Evolutionary conservation across 768 basidiomycete genomes (phyloP), one percentile per base, ranked within the genome.

Genomic region (Dentipellis fragilis): DNA sequence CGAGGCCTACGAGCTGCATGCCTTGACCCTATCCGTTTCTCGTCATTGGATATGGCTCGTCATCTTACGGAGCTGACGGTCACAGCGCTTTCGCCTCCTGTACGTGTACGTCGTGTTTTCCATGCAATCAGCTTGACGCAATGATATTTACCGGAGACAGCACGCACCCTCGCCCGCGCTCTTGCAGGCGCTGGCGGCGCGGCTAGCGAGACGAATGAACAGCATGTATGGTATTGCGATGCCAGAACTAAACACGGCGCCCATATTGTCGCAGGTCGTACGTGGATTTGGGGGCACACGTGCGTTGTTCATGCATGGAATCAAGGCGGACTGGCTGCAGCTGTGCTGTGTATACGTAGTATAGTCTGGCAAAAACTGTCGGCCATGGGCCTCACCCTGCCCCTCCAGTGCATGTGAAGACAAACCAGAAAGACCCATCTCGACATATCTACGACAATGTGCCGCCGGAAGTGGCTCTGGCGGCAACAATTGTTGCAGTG

Each of bases 251-350:
- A 95, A 94, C 65, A 78, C 77, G 2, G 81, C 82, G 9, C 86
- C 87, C 1, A 68, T 93, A 17, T 73, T 93, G 37, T 94, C 92
- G 92, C 77, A 87, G 12, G 73, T 83, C 1, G 76, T 85, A 19
- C 77, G 81, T 56, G 73, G 74, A 11, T 71, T 94, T 53, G 80
- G 83, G 50, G 84, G 89, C 40, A 83, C 83, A 55, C 87, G 92
- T 94, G 70, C 51, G 91, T 54, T 11, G 40, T 29, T 29, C 6
- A 29, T 29, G 29, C 29, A 29, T 29, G 29, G 29, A 29, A 29
- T 3, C 29, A 3, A 29, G 53, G 29, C 50, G 55, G 53, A 38
- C 38, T 45, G 23, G 29, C 35, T 34, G 51, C 63, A 87, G 89
- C 88, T 5, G 76, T 75, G 49, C 67, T 29, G 29, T 90, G 46